These are phyloP conservation scores for Misopates orontium DNA, from an alignment of 257 asterid genomes.

Conservation along the genomic window DNA sequence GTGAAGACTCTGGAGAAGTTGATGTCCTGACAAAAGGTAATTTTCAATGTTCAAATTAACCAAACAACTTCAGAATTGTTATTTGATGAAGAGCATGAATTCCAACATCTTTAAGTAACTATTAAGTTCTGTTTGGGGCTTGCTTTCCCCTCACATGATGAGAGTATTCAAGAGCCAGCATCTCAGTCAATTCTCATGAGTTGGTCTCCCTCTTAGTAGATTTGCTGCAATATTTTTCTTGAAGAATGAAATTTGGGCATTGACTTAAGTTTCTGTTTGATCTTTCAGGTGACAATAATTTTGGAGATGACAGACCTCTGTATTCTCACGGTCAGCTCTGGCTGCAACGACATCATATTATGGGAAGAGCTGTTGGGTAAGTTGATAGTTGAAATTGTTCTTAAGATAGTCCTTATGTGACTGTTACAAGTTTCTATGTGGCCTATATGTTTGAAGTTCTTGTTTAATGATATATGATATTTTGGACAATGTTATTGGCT, in stretches of 20 bases:
- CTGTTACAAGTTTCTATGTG: neutral
- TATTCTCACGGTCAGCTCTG: conserved; percentile 97
- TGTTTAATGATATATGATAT: neutral
- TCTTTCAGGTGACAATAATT: conserved; percentile 84
- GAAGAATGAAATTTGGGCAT: conserved; percentile 1
- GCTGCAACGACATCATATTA: conserved; percentile 88
- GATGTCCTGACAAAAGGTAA: conserved; percentile 95
- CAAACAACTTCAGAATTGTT: neutral
- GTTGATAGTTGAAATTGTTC: conserved; percentile 30
- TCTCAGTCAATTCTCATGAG: neutral
- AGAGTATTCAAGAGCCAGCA: neutral
- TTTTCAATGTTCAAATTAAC: conserved; percentile 8
- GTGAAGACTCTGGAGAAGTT: conserved; percentile 83
- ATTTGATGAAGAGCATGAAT: neutral
- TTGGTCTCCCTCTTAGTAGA: conserved; percentile 1
- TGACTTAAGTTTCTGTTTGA: conserved; percentile 29
- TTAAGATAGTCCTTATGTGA: neutral
- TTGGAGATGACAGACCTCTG: conserved; percentile 93
- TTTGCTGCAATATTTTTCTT: conserved; percentile 12
- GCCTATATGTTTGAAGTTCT: conserved; percentile 15
- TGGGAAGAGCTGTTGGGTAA: conserved; percentile 99
- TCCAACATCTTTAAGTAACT: neutral
- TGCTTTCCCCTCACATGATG: neutral
- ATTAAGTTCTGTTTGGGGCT: neutral
- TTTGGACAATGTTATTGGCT: neutral